Percentiles rank a stretch among this genome's conserved stretches.
Evolutionary conservation across 2,329 filamentous ascomycete species (phyloP).

Genomic region (Zymoseptoria ardabiliae): DNA sequence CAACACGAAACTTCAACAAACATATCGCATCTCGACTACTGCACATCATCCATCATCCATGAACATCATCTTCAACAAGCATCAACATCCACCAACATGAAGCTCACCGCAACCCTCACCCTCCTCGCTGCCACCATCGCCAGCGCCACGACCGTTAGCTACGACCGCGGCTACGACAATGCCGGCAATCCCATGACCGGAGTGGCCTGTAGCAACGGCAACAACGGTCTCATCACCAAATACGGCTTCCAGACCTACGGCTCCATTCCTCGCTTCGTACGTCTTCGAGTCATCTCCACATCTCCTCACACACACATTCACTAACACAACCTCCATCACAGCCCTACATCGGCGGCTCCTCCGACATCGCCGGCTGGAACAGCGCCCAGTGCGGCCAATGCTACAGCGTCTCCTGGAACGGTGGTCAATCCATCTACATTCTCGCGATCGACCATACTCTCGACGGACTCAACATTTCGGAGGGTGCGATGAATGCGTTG

Average conservation of each 20-base stretch:
- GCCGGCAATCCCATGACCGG: conserved; percentile 45
- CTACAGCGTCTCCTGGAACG: conserved; percentile 44
- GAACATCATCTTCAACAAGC: conserved; percentile 1
- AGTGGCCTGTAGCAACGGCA: conserved; percentile 61
- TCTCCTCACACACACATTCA: background rate
- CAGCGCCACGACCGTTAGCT: conserved; percentile 44
- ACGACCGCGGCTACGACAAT: conserved; percentile 65
- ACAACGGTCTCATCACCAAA: conserved; percentile 57
- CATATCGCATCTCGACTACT: background rate
- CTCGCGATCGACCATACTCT: conserved; percentile 43
- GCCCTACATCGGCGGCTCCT: conserved; percentile 44
- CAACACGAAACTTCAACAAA: background rate
- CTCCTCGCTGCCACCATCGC: conserved; percentile 24
- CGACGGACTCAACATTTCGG: conserved; percentile 44
- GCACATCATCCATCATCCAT: background rate
- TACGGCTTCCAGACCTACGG: conserved; percentile 46
- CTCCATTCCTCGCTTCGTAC: conserved; percentile 33
- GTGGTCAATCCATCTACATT: conserved; percentile 39
- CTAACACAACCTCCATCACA: conserved; percentile 24
- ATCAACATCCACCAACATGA: conserved; percentile 10
- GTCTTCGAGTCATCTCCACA: background rate
- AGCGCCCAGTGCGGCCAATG: conserved; percentile 45
- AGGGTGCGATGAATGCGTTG: conserved; percentile 42
- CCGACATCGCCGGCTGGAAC: conserved; percentile 43
- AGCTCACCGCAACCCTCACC: conserved; percentile 35